Conservation (phyloP, 2,329 filamentous ascomycete species). For the Neophaeococcomyces mojaviensis region DNA sequence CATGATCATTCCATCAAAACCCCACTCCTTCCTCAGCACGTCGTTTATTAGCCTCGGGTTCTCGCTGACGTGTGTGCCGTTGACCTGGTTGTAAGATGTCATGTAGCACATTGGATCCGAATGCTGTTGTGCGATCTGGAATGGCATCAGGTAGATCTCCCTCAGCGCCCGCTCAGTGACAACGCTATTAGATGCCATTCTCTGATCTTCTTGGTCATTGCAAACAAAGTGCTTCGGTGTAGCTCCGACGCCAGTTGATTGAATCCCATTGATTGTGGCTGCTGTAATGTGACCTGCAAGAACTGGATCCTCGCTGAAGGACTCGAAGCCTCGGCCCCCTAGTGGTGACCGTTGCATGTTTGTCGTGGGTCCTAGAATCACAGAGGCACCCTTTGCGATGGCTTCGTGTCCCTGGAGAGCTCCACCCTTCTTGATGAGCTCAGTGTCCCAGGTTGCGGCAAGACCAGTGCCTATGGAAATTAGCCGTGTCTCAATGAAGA, state of each 20-base stretch:
- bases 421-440: conserved; percentile 62
- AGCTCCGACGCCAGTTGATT: conserved; percentile 65
- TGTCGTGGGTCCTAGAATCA: conserved; percentile 69
- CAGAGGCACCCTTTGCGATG: conserved; percentile 64
- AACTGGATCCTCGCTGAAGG: conserved; percentile 74
- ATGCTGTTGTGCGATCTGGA: conserved; percentile 53
- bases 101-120: conserved; percentile 50
- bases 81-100: conserved; percentile 53
- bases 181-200: conserved; percentile 36
- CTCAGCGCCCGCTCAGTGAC: conserved; percentile 48
- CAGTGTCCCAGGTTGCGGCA: conserved; percentile 70
- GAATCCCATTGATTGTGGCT: conserved; percentile 64
- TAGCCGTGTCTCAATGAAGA: neutral
- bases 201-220: conserved; percentile 41
- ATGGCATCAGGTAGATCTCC: conserved; percentile 58
- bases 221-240: conserved; percentile 62
- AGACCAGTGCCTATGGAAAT: conserved; percentile 55
- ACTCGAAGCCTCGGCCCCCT: conserved; percentile 80
- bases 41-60: conserved; percentile 34
- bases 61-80: conserved; percentile 42
- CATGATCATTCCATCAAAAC: conserved; percentile 40
- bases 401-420: conserved; percentile 63
- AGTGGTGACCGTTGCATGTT: conserved; percentile 76
- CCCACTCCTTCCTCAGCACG: conserved; percentile 40
- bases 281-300: conserved; percentile 67